Evolutionary conservation across 2,329 filamentous ascomycete species (phyloP), one percentile per base, ranked within the genome.

Genomic region (Esteya vermicola): DNA sequence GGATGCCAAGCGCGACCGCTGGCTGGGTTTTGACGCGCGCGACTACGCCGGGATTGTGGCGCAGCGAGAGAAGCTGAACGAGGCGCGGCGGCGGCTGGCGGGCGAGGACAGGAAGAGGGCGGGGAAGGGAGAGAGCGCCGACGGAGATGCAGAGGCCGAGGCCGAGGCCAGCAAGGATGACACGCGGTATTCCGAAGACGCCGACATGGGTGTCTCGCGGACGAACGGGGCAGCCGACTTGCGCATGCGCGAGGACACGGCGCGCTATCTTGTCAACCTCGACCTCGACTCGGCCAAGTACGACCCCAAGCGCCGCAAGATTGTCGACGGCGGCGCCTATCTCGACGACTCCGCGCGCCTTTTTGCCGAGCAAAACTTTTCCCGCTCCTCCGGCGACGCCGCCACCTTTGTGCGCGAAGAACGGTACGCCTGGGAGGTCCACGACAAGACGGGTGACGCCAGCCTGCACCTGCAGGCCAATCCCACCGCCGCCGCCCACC

Each of bases 271-370:
- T 3, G 66, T 95, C 9, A 96, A 96, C 54, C 73, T 98, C 22
- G 91, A 98, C 54, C 70, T 94, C 3, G 91, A 98, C 53, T 95
- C 88, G 2, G 91, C 93, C 2, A 93, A 93, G 58, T 98, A 98
- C 61, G 89, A 98, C 54, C 91, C 91, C 0, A 98, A 98, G 57
- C 95, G 88, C 12, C 74, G 91, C 51, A 81, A 83, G 9, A 85
- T 98, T 69, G 81, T 93, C 19, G 85, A 93, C 54, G 78, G 75
- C 46, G 85, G 86, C 36, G 85, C 82, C 7, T 83, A 79, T 25
- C 74, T 74, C 19, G 85, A 93, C 61, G 80, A 79, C 50, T 82
- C 84, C 3, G 82, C 88, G 8, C 76, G 81, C 23, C 61, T 93
- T 6, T 89, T 91, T 41, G 88, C 88, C 4, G 91, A 96, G 52